These are phyloP conservation scores for Hygrocybe coccinea DNA, from an alignment of 768 basidiomycete genomes.

Conservation along the genomic window DNA sequence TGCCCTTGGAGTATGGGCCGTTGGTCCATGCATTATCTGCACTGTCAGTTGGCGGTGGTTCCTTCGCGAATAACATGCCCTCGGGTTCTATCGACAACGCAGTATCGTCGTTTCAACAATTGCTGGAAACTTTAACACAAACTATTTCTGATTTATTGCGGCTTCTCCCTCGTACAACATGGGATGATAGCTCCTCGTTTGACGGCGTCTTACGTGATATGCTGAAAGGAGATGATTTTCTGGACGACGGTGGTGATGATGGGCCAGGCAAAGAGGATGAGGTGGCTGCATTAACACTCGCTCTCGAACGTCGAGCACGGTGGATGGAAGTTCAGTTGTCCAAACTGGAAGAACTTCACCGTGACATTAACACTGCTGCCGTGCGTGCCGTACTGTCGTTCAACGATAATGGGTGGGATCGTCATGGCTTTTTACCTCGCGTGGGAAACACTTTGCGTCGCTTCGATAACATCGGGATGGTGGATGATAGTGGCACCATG, in stretches of 20 bases:
- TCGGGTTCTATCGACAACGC: slow-evolving; percentile 88
- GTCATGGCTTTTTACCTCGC: slow-evolving; percentile 62
- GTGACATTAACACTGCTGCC: slow-evolving; percentile 85
- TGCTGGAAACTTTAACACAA: slow-evolving; percentile 83
- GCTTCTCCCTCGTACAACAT: slow-evolving; percentile 80
- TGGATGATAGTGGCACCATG: slow-evolving; percentile 43
- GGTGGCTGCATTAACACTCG: slow-evolving; percentile 75
- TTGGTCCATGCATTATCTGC: slow-evolving; percentile 83
- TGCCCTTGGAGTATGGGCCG: slow-evolving; percentile 81
- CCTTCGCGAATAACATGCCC: slow-evolving; percentile 78
- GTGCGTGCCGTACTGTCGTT: slow-evolving; percentile 76
- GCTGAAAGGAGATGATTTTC: slow-evolving; percentile 83
- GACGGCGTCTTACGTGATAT: slow-evolving; percentile 83
- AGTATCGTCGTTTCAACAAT: slow-evolving; percentile 83
- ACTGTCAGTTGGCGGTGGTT: slow-evolving; percentile 78
- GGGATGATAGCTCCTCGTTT: slow-evolving; percentile 87
- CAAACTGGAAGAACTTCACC: slow-evolving; percentile 83
- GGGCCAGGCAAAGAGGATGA: slow-evolving; percentile 70
- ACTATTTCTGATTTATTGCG: slow-evolving; percentile 84
- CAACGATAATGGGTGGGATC: slow-evolving; percentile 85
- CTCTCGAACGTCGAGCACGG: slow-evolving; percentile 81
- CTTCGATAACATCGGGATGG: slow-evolving; percentile 62
- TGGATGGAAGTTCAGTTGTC: slow-evolving; percentile 93
- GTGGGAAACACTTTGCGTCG: slow-evolving; percentile 59
- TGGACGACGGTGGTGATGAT: slow-evolving; percentile 70